Percentiles rank a stretch among this genome's conserved stretches.
Conservation (phyloP, 768 basidiomycete species). For the Boletales sp. region DNA sequence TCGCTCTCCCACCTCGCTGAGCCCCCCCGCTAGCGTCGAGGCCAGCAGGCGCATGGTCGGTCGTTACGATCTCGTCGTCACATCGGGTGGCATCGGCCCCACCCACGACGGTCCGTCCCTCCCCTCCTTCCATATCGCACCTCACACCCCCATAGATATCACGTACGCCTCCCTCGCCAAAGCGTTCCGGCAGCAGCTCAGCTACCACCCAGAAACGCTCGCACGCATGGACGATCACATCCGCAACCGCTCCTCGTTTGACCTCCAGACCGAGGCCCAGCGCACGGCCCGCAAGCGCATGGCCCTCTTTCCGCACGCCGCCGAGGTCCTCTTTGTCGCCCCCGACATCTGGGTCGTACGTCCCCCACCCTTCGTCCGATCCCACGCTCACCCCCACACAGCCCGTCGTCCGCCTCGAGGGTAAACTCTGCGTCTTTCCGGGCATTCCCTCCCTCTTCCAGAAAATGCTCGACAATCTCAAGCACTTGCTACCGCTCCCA, state of each 20-base stretch:
- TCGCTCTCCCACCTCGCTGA: not conserved
- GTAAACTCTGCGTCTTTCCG: conserved; percentile 88
- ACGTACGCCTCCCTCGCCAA: conserved; percentile 86
- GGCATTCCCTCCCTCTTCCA: conserved; percentile 87
- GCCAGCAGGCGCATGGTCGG: conserved; percentile 78
- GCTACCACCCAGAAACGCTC: conserved; percentile 75
- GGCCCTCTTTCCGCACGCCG: conserved; percentile 81
- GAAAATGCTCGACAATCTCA: conserved; percentile 70
- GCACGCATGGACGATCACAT: conserved; percentile 63
- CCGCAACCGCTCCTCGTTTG: conserved; percentile 52
- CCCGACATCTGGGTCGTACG: conserved; percentile 84
- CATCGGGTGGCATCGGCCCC: conserved; percentile 87
- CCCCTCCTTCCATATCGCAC: not conserved
- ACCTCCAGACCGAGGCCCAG: conserved; percentile 70
- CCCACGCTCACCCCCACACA: conserved; percentile 23
- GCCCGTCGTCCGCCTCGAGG: conserved; percentile 84
- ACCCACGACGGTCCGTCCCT: conserved; percentile 73
- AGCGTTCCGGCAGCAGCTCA: conserved; percentile 71
- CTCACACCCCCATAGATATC: conserved; percentile 56
- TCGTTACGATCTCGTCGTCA: conserved; percentile 87
- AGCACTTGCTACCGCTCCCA: conserved; percentile 75
- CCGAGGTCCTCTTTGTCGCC: conserved; percentile 77
- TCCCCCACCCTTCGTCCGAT: not conserved
- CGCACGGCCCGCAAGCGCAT: conserved; percentile 75
- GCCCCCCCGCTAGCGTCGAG: conserved; percentile 54